Evolutionary conservation across 2,329 filamentous ascomycete species (phyloP), one percentile per base, ranked within the genome.

Genomic region (Verticillium nonalfalfae): DNA sequence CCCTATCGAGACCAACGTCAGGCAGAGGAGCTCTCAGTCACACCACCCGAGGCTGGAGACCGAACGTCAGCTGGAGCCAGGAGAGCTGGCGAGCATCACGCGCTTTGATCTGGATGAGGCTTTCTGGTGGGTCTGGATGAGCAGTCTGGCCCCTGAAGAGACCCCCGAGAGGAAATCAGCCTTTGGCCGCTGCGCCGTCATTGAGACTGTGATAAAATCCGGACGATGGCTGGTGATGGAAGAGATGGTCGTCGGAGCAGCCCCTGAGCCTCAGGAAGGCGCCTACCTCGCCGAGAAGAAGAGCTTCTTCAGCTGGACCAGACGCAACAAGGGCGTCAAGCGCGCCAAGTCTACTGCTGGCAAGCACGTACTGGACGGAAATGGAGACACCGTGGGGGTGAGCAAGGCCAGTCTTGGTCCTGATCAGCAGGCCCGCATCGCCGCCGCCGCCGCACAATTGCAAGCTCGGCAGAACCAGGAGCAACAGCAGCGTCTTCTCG

Each of bases 41-140:
- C 91, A 96, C 72, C 83, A 82, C 60, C 87, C 89, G 54, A 84
- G 87, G 62, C 78, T 91, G n/a, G 88, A 93, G 66, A 82, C 82
- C 14, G 86, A 90, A 60, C 76, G 76, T 31, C 80, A 85, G 50
- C 80, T 97, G 0, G 93, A 97, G 66, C 95, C 94, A 0, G 95
- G 93, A 59, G 95, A 99, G 80, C 82, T 99, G 61, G 95, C 95
- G 35, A 98, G 93, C 72, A 97, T 99, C 70, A 90, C 85, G 31
- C 84, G 84, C 40, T 85, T 98, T 61, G 89, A 95, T 65, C 81
- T 99, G 5, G 95, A 99, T 68, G 94, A 98, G 73, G 90, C 93
- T 1, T 99, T 99, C 74, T 99, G 95, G 95, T 98, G 95, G 94
- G 95, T 98, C 4, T 99, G 95, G 95, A 98, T 99, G 83, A 96